These are phyloP conservation scores for Leucoagaricus sp. DNA, from an alignment of 1,284 basidiomycete genomes.

Conservation along the genomic window DNA sequence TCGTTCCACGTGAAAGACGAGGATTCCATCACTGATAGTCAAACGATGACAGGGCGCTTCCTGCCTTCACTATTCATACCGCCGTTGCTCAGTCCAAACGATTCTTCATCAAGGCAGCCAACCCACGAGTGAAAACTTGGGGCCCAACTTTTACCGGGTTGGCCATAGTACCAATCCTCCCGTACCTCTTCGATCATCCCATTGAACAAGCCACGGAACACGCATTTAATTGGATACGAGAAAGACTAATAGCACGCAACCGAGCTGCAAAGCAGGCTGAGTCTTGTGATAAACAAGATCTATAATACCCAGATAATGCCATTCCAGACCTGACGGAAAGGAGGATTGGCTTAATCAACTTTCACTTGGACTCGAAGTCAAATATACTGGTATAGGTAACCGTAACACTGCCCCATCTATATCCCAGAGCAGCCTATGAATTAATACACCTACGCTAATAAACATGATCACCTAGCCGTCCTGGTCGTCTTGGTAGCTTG, in stretches of 20 bases:
- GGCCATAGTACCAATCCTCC: constrained; percentile 79
- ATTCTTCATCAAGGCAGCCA: constrained; percentile 67
- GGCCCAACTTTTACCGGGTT: constrained; percentile 82
- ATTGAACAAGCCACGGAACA: constrained; percentile 70
- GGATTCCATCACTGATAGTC: not conserved
- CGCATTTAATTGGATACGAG: constrained; percentile 68
- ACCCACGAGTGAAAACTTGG: constrained; percentile 69
- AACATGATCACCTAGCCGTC: too few species aligned
- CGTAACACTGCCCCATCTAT: too few species aligned
- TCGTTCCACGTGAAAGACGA: constrained; percentile 7
- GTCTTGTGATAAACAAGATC: constrained; percentile 3
- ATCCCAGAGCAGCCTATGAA: too few species aligned
- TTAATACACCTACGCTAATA: too few species aligned
- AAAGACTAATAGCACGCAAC: constrained; percentile 43
- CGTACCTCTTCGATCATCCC: constrained; percentile 84
- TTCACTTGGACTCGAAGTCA: too few species aligned
- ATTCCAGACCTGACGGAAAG: too few species aligned
- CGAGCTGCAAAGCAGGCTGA: constrained; percentile 10
- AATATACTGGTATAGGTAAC: too few species aligned
- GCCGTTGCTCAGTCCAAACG: constrained; percentile 81
- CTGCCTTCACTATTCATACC: constrained; percentile 84
- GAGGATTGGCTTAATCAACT: too few species aligned
- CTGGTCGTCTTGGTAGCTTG: too few species aligned
- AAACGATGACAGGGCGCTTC: constrained; percentile 64
- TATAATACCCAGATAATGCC: too few species aligned